phyloP scores from a whole-genome alignment of 176 grass and related monocot genomes.

The Carex pumila region DNA sequence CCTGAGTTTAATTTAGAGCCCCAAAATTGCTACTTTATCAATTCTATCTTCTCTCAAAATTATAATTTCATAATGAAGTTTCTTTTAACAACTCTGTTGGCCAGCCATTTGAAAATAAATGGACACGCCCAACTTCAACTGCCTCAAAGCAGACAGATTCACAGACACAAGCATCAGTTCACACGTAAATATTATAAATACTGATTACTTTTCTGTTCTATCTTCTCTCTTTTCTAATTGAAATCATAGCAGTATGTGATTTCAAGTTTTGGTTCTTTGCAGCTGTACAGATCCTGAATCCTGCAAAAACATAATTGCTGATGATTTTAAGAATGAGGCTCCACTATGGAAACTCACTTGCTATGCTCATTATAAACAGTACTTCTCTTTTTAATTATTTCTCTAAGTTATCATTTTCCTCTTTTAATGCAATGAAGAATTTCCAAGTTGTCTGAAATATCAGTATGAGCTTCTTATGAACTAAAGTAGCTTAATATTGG shows the following conservation, averaged over 20 bases:
- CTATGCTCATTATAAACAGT: constrained; percentile 73
- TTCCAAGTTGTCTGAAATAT: background rate
- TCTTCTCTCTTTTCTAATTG: background rate
- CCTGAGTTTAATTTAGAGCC: too few relatives aligned
- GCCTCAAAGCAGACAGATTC: constrained; percentile 38
- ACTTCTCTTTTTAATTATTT: background rate
- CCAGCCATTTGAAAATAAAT: constrained; percentile 91
- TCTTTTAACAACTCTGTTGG: constrained; percentile 8
- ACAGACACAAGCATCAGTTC: constrained; percentile 32
- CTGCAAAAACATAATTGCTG: constrained; percentile 65
- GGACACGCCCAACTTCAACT: constrained; percentile 43
- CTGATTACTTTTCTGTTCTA: background rate
- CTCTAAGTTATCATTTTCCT: background rate
- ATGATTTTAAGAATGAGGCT: constrained; percentile 82
- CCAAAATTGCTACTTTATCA: too few relatives aligned
- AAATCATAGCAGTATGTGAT: background rate
- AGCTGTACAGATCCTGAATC: constrained; percentile 65
- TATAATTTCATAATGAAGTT: background rate
- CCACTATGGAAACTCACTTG: constrained; percentile 93
- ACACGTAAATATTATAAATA: constrained; percentile 45
- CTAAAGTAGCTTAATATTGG: background rate
- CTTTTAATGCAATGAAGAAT: background rate
- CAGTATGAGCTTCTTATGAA: background rate
- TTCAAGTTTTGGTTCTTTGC: constrained; percentile 5
- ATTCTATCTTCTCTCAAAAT: background rate